Evolutionary conservation across 257 asterid species (phyloP), one percentile per base, ranked within the genome.

Genomic region (Lithospermum erythrorhizon): DNA sequence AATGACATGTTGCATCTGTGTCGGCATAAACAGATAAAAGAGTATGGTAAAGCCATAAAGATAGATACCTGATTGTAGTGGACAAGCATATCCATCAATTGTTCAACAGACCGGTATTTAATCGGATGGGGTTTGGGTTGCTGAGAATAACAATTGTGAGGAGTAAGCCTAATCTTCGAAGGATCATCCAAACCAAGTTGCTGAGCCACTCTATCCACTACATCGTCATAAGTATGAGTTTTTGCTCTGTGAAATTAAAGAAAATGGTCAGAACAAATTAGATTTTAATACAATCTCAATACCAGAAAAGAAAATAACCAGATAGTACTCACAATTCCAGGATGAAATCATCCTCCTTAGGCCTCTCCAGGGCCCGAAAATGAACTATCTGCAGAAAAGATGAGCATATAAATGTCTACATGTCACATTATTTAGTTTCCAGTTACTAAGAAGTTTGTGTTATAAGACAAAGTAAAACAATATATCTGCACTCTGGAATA

Each of bases 11-110:
- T n/a, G n/a, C n/a, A n/a, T n/a, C n/a, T n/a, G n/a, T n/a, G n/a
- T n/a, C n/a, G n/a, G n/a, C n/a, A n/a, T n/a, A n/a, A n/a, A n/a
- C n/a, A n/a, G n/a, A n/a, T n/a, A n/a, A n/a, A n/a, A n/a, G n/a
- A n/a, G n/a, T n/a, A n/a, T n/a, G n/a, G n/a, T n/a, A n/a, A n/a
- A n/a, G n/a, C n/a, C n/a, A n/a, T n/a, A n/a, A n/a, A n/a, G n/a
- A n/a, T n/a, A n/a, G n/a, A n/a, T n/a, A n/a, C 97, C 93, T 86
- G 97, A 70, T 89, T 87, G 66, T 89, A 84, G 72, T 89, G 97
- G 73, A 77, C 80, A 68, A 89, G 95, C 95, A 89, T 89, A 71
- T 87, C 97, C 30, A 83, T 58, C 53, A 88, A 85, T 56, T 70
- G 83, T 35, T 88, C 95, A 29, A 75, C 90, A 29, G 87, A 82